phyloP scores from a whole-genome alignment of 2,329 filamentous ascomycete species.

The Sarocladium oryzae region DNA sequence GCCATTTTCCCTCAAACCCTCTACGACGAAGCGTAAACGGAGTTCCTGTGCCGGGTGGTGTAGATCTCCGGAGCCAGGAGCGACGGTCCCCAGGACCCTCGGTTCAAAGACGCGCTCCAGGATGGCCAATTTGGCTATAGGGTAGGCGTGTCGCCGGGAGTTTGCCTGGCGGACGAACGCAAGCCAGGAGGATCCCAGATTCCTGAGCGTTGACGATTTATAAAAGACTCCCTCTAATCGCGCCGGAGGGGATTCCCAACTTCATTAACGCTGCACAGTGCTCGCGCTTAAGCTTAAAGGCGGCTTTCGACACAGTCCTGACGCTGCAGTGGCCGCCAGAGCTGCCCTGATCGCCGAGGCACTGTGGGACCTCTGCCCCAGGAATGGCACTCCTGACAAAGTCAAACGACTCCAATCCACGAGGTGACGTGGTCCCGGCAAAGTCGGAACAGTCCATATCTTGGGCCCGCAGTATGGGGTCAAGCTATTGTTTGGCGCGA shows the following conservation, averaged over 20 bases:
- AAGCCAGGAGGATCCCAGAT: too few relatives aligned
- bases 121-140: too few relatives aligned
- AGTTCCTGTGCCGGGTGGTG: neutral
- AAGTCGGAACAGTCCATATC: neutral
- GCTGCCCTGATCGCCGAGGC: neutral
- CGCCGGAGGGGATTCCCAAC: too few relatives aligned
- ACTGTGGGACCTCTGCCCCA: neutral
- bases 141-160: too few relatives aligned
- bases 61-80: neutral
- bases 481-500: neutral
- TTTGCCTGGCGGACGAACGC: too few relatives aligned
- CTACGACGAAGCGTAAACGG: neutral
- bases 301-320: neutral
- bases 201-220: too few relatives aligned
- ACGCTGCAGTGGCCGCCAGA: neutral
- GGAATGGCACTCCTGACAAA: neutral
- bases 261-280: neutral
- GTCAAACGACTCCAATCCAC: neutral
- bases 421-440: constrained; percentile 3
- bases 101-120: too few relatives aligned
- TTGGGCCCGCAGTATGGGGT: constrained; percentile 3
- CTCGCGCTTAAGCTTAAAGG: constrained; percentile 1
- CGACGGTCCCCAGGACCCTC: neutral
- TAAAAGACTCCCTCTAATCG: too few relatives aligned
- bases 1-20: constrained; percentile 4